These are phyloP conservation scores for Sporothrix luriei DNA, from an alignment of 2,329 filamentous ascomycete genomes.

Conservation along the genomic window DNA sequence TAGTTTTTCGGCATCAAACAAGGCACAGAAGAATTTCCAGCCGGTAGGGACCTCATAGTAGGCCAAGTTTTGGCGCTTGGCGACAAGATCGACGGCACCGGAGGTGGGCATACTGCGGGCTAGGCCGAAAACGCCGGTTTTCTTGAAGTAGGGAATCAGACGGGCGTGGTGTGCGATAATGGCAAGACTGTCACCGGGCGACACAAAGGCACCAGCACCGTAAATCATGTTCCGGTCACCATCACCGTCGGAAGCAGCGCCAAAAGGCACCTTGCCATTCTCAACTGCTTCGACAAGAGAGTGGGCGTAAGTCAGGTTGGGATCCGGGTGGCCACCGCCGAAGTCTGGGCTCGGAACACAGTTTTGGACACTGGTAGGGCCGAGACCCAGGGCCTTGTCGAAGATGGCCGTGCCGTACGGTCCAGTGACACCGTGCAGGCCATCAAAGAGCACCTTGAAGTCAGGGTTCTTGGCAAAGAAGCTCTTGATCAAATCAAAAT, in stretches of 20 bases:
- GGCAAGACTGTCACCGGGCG: conserved; percentile 92
- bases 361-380: conserved; percentile 76
- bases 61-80: conserved; percentile 87
- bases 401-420: conserved; percentile 96
- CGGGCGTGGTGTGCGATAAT: conserved; percentile 98
- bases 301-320: conserved; percentile 95
- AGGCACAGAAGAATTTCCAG: conserved; percentile 98
- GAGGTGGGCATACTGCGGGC: conserved; percentile 98
- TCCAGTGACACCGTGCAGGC: conserved; percentile 89
- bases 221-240: conserved; percentile 99
- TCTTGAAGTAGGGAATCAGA: conserved; percentile 97
- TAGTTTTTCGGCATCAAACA: conserved; percentile 92
- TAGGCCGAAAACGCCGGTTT: conserved; percentile 92
- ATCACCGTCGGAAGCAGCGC: conserved; percentile 93
- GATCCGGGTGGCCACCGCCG: conserved; percentile 94
- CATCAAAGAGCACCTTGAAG: conserved; percentile 97
- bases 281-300: conserved; percentile 93
- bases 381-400: conserved; percentile 85
- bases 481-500: conserved; percentile 92
- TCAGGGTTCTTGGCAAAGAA: conserved; percentile 85
- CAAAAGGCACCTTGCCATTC: conserved; percentile 88
- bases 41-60: conserved; percentile 97
- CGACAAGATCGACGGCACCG: conserved; percentile 91
- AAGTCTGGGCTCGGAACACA: conserved; percentile 92
- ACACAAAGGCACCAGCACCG: conserved; percentile 93